Evolutionary conservation across 441 rosid species (phyloP), one percentile per base, ranked within the genome.

Genomic region (Lagerstroemia fauriei): DNA sequence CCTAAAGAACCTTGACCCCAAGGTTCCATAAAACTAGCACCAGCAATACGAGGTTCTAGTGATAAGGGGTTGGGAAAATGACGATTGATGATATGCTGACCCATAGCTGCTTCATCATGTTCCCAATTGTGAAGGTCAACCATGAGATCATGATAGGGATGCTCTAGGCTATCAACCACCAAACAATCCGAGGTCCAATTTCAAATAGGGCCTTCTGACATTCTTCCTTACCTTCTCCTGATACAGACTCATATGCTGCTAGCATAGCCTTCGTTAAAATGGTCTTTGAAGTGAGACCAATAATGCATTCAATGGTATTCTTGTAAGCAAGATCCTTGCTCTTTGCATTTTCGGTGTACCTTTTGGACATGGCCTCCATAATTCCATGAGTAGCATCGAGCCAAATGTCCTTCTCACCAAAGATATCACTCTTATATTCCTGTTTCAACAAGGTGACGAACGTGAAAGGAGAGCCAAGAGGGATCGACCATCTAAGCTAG

Each of bases 351-450:
- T 92, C 98, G 1, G 94, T n/a, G n/a, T n/a, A n/a, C n/a, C n/a
- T n/a, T n/a, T n/a, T n/a, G n/a, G n/a, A n/a, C n/a, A 93, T 86
- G 83, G 90, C 90, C 87, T 94, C 99, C 76, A 94, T 98, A 79
- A 92, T 83, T 84, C 99, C 99, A 82, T 94, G 99, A 83, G 94
- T 97, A 69, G 95, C 97, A 84, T 98, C 98, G 57, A 95, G 98
- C 81, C 94, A 81, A 75, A 95, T 95, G 68, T 98, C 99, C 18
- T 98, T 90, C 89, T 95, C 99, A 83, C 98, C 98, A 82, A 95
- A 95, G 77, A 95, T 94, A 89, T 95, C 99, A 89, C 99, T 95
- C 92, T 83, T 93, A 85, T 93, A 95, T 89, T 95, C 99, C 86
- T 93, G 95, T 85, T 94, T 98, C 82, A 95, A 86, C 32, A 96